These are phyloP conservation scores for Naganishia liquefaciens DNA, from an alignment of 1,284 basidiomycete species.

Conservation along the genomic window DNA sequence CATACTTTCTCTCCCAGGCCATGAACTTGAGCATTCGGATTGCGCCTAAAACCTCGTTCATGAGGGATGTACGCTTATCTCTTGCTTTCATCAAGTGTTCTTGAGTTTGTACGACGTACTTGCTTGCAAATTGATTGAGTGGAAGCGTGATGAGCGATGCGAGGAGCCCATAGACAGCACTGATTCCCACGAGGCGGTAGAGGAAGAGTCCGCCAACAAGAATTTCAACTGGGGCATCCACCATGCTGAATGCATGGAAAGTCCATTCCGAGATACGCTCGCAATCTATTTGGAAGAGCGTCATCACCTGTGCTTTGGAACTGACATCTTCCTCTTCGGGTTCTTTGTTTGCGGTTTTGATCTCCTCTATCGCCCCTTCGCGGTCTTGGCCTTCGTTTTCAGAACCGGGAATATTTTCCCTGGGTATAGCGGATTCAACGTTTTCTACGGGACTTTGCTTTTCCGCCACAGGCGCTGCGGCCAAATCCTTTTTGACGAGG, in stretches of 20 bases:
- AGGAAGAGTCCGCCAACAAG: conserved; percentile 68
- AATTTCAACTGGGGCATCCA: conserved; percentile 79
- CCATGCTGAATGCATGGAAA: conserved; percentile 60
- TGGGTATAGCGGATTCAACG: conserved; percentile 4
- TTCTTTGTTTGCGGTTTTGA: conserved; percentile 44
- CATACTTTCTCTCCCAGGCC: conserved; percentile 92
- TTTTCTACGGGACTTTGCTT: neutral
- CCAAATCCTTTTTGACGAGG: conserved; percentile 80
- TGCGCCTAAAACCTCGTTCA: conserved; percentile 89
- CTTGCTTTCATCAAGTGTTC: conserved; percentile 89
- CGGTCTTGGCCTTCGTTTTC: conserved; percentile 34
- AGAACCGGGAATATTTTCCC: conserved; percentile 10
- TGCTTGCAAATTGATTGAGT: conserved; percentile 81
- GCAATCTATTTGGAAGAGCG: conserved; percentile 73
- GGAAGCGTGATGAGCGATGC: conserved; percentile 71
- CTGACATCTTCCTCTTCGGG: conserved; percentile 70
- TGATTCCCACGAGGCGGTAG: conserved; percentile 72
- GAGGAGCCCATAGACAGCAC: conserved; percentile 72
- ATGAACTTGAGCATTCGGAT: conserved; percentile 97
- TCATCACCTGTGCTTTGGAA: conserved; percentile 85
- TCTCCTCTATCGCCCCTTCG: conserved; percentile 38
- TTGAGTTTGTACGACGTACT: conserved; percentile 77
- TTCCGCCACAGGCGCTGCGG: conserved; percentile 53
- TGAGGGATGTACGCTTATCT: conserved; percentile 82
- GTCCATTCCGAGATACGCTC: conserved; percentile 67